These are phyloP conservation scores for Exutisphaerella laricina DNA, from an alignment of 2,329 filamentous ascomycete genomes.

Conservation along the genomic window DNA sequence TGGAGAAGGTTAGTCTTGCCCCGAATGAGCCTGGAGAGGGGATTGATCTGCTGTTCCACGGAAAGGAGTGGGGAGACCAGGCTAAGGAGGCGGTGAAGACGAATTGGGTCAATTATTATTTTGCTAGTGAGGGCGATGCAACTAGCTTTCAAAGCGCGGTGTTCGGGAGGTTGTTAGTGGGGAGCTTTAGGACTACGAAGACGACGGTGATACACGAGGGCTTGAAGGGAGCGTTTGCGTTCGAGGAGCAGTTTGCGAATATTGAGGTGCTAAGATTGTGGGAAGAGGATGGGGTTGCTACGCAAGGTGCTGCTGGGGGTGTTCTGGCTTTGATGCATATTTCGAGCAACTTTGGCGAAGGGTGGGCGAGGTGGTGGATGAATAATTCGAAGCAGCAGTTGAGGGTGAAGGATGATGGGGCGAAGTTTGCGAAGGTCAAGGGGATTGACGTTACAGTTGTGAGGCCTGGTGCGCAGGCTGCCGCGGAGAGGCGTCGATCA, in stretches of 20 bases:
- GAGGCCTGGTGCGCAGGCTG: constrained; percentile 20
- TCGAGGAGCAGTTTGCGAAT: constrained; percentile 46
- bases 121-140: constrained; percentile 31
- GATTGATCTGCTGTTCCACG: constrained; percentile 39
- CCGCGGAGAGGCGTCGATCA: constrained; percentile 9
- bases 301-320: constrained; percentile 34
- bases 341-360: constrained; percentile 39
- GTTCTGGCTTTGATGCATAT: constrained; percentile 43
- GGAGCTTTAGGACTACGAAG: constrained; percentile 40
- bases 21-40: constrained; percentile 26
- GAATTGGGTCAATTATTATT: constrained; percentile 44
- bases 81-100: constrained; percentile 35
- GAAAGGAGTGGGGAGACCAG: constrained; percentile 32
- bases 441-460: constrained; percentile 38
- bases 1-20: constrained; percentile 41
- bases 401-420: constrained; percentile 38
- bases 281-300: constrained; percentile 38
- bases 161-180: constrained; percentile 41
- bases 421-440: constrained; percentile 38
- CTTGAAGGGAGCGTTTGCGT: constrained; percentile 37
- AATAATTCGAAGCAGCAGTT: constrained; percentile 37
- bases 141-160: constrained; percentile 43
- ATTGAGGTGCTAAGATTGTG: constrained; percentile 45
- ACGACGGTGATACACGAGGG: constrained; percentile 44
- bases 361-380: constrained; percentile 42